Evolutionary conservation across 805 yeast species (phyloP).

Genomic region (Wickerhamiella brachini): DNA sequence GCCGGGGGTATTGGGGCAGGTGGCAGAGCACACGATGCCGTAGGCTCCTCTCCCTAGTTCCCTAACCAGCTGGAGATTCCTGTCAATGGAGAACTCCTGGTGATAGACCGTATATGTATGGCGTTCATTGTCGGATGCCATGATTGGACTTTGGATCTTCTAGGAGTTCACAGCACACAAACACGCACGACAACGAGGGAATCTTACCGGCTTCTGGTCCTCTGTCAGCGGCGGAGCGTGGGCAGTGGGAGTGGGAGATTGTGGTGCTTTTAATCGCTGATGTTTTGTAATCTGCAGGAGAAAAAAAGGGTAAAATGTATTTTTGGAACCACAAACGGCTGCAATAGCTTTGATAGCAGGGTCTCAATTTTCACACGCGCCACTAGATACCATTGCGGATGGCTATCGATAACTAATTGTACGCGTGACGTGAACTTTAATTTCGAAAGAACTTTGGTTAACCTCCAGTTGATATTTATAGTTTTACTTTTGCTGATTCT

Average conservation of each 20-base stretch:
- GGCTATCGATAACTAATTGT: no score
- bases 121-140: constrained; percentile 6
- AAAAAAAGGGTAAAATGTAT: background rate
- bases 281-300: background rate
- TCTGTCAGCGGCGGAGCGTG: background rate
- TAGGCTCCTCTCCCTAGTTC: constrained; percentile 98
- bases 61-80: constrained; percentile 73
- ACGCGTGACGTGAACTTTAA: background rate
- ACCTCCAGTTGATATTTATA: background rate
- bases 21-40: constrained; percentile 90
- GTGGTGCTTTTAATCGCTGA: background rate
- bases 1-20: constrained; percentile 50
- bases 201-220: no score
- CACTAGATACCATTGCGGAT: no score
- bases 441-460: background rate
- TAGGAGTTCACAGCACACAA: background rate
- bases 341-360: background rate
- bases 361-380: no score
- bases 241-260: background rate
- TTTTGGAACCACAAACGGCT: background rate
- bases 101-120: constrained; percentile 53
- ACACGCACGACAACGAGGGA: no score
- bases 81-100: constrained; percentile 88
- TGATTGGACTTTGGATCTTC: background rate
- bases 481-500: background rate